Percentiles rank a stretch among this genome's conserved stretches.
These are phyloP conservation scores for Annona cherimola DNA, from an alignment of 164 flowering plant genomes.

Conservation along the genomic window DNA sequence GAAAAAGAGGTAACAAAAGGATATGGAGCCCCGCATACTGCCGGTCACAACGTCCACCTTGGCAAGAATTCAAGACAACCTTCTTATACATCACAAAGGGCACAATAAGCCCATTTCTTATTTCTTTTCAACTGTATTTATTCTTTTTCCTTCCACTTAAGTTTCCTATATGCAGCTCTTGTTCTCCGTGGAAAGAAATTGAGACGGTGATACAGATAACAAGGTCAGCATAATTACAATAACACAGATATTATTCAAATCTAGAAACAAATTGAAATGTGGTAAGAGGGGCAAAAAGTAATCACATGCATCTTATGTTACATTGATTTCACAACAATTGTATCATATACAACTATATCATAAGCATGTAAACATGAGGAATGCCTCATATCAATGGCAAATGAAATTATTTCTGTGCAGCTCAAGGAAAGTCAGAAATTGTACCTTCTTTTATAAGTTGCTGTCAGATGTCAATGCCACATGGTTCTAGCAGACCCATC, in stretches of 20 bases:
- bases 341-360: background rate
- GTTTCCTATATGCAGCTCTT: background rate
- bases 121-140: too few relatives aligned
- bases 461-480: background rate
- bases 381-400: background rate
- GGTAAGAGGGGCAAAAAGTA: background rate
- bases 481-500: background rate
- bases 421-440: background rate
- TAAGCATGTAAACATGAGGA: too few relatives aligned
- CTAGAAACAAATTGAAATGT: background rate
- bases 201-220: background rate
- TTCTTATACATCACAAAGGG: too few relatives aligned
- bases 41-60: too few relatives aligned
- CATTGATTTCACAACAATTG: background rate
- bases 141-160: too few relatives aligned
- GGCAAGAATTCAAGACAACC: too few relatives aligned
- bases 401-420: background rate
- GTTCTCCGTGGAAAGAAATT: background rate
- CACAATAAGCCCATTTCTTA: too few relatives aligned
- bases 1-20: too few relatives aligned
- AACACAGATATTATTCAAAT: background rate
- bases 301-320: background rate
- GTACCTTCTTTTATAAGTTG: background rate
- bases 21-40: too few relatives aligned
- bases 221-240: background rate